A percentile compares a stretch with the other conserved stretches of the same genome.
Conservation (phyloP, 1,139 yeast genomes). For the Candida sojae region DNA sequence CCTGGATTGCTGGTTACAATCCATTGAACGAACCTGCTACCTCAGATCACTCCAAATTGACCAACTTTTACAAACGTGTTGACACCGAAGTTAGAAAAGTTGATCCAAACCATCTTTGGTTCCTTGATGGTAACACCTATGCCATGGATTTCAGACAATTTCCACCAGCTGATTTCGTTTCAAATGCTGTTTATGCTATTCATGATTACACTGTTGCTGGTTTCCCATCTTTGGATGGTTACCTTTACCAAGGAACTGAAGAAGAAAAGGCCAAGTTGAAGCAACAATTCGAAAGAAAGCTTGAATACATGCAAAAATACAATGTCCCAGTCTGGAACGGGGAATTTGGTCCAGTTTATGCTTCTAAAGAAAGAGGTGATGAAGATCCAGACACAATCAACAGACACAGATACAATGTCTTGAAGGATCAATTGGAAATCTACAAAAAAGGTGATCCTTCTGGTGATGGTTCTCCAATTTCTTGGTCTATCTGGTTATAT, state of each 20-base stretch:
- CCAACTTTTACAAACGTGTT: constrained; percentile 32
- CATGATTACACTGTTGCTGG: constrained; percentile 46
- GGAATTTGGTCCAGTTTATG: constrained; percentile 52
- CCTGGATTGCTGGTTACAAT: constrained; percentile 51
- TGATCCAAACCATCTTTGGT: constrained; percentile 47
- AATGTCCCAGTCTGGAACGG: constrained; percentile 54
- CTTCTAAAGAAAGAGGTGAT: constrained; percentile 42
- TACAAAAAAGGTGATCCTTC: constrained; percentile 46
- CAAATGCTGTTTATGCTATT: constrained; percentile 47
- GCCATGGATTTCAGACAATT: constrained; percentile 49
- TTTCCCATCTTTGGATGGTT: constrained; percentile 37
- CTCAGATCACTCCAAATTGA: constrained; percentile 37
- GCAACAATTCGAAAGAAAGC: constrained; percentile 38
- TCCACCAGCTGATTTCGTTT: constrained; percentile 30
- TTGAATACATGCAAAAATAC: constrained; percentile 37
- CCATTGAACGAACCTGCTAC: constrained; percentile 51
- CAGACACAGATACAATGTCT: constrained; percentile 36
- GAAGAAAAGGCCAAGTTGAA: constrained; percentile 32
- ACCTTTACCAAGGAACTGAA: constrained; percentile 30
- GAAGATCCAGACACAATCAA: constrained; percentile 34
- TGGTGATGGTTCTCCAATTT: constrained; percentile 42
- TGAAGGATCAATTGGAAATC: constrained; percentile 43
- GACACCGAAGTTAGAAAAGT: constrained; percentile 37
- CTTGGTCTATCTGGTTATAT: constrained; percentile 54
- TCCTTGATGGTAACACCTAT: constrained; percentile 48